Conservation (phyloP, 768 basidiomycete genomes). For the Lactarius indigo region DNA sequence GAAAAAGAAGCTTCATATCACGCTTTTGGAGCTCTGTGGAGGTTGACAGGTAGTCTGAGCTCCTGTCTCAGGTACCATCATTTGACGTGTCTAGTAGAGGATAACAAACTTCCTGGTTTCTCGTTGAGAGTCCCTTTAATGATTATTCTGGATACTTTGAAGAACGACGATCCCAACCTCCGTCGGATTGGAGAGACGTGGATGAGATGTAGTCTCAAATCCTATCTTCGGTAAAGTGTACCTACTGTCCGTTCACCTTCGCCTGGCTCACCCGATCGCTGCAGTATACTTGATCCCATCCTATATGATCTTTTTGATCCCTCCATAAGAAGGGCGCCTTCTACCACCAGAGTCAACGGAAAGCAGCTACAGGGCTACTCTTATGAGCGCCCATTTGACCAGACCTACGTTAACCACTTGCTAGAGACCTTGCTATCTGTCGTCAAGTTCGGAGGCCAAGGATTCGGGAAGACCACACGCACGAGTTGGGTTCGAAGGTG, state of each 20-base stretch:
- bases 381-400: constrained; percentile 77
- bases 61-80: neutral
- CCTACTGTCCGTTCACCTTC: neutral
- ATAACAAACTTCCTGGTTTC: constrained; percentile 76
- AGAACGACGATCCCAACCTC: constrained; percentile 66
- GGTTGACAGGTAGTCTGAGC: constrained; percentile 62
- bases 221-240: constrained; percentile 71
- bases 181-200: constrained; percentile 89
- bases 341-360: constrained; percentile 52
- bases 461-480: constrained; percentile 73
- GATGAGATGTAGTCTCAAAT: constrained; percentile 93
- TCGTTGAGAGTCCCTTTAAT: constrained; percentile 83
- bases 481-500: constrained; percentile 62
- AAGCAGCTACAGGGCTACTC: constrained; percentile 62
- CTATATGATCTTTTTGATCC: constrained; percentile 75
- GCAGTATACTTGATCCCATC: constrained; percentile 87
- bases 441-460: constrained; percentile 85
- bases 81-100: constrained; percentile 50
- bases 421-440: constrained; percentile 75
- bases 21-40: constrained; percentile 91
- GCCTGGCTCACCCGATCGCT: constrained; percentile 6
- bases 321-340: constrained; percentile 49
- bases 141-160: constrained; percentile 79
- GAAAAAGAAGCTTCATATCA: constrained; percentile 63
- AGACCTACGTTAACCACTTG: constrained; percentile 65